phyloP scores from a whole-genome alignment of 2,329 filamentous ascomycete genomes.

The Aspergillus texensis region DNA sequence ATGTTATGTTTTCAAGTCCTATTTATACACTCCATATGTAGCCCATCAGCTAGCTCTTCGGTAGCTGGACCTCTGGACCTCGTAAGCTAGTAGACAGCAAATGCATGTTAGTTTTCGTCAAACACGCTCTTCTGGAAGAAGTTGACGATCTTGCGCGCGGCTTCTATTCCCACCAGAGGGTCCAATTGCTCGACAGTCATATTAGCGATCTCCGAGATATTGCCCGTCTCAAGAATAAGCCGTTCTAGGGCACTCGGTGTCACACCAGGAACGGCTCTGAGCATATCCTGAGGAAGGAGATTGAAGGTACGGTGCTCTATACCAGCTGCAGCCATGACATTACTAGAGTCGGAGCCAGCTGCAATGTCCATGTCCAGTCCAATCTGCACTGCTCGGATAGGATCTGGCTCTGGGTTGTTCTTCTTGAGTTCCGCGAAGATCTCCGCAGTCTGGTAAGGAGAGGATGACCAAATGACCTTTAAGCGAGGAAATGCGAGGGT shows the following conservation, averaged over 20 bases:
- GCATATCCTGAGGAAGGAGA: conserved; percentile 85
- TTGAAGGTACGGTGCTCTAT: conserved; percentile 71
- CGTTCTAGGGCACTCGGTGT: conserved; percentile 75
- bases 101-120: conserved; percentile 37
- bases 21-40: conserved; percentile 21
- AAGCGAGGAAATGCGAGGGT: conserved; percentile 89
- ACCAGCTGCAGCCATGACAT: conserved; percentile 59
- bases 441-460: conserved; percentile 93
- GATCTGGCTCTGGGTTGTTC: conserved; percentile 86
- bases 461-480: conserved; percentile 90
- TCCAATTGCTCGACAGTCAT: conserved; percentile 75
- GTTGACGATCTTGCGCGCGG: conserved; percentile 71
- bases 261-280: conserved; percentile 80
- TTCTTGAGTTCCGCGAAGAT: conserved; percentile 95
- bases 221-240: conserved; percentile 72
- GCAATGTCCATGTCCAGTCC: conserved; percentile 66
- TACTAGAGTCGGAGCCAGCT: conserved; percentile 39
- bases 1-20: not conserved
- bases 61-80: not conserved
- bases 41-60: not conserved
- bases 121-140: conserved; percentile 76
- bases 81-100: not conserved
- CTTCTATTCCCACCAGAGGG: conserved; percentile 74
- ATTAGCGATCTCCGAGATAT: conserved; percentile 81
- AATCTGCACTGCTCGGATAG: conserved; percentile 78